Percentiles rank a stretch among this genome's conserved stretches.
phyloP scores from a whole-genome alignment of 2,329 filamentous ascomycete genomes.

The Neofusicoccum umdonicola region DNA sequence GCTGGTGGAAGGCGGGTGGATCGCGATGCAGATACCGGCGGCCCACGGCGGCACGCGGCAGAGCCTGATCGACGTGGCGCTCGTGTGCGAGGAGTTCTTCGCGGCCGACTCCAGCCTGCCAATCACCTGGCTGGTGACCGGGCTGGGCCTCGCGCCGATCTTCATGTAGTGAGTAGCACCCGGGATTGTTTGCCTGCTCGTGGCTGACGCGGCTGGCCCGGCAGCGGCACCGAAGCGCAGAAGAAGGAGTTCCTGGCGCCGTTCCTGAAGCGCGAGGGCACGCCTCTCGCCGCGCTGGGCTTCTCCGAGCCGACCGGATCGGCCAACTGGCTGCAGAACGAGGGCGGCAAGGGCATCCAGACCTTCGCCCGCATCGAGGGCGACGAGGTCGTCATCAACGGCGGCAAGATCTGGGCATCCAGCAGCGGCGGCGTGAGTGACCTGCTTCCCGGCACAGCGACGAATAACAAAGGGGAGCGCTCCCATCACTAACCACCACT shows the following conservation, averaged over 20 bases:
- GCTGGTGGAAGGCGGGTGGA: neutral
- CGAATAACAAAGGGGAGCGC: no score
- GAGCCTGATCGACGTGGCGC: conserved; percentile 48
- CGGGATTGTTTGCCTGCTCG: neutral
- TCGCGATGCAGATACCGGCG: conserved; percentile 40
- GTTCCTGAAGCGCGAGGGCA: conserved; percentile 46
- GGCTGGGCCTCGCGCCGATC: conserved; percentile 52
- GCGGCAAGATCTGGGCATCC: conserved; percentile 42
- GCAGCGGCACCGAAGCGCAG: conserved; percentile 38
- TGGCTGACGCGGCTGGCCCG: no score
- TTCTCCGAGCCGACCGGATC: conserved; percentile 53
- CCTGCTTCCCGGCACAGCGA: no score
- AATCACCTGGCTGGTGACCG: conserved; percentile 54
- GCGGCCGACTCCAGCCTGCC: conserved; percentile 50
- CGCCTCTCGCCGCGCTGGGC: conserved; percentile 48
- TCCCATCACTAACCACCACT: neutral
- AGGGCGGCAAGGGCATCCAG: conserved; percentile 41
- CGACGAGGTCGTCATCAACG: no score
- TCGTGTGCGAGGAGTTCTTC: conserved; percentile 55
- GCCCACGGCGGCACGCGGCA: conserved; percentile 47
- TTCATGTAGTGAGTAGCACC: conserved; percentile 25
- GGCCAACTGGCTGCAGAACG: conserved; percentile 45
- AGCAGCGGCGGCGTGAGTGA: conserved; percentile 44
- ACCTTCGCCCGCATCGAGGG: no score
- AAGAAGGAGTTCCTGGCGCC: conserved; percentile 45